Base-by-base conservation (phyloP, 345 rosid genomes). In the Gossypium mustelinum region DNA sequence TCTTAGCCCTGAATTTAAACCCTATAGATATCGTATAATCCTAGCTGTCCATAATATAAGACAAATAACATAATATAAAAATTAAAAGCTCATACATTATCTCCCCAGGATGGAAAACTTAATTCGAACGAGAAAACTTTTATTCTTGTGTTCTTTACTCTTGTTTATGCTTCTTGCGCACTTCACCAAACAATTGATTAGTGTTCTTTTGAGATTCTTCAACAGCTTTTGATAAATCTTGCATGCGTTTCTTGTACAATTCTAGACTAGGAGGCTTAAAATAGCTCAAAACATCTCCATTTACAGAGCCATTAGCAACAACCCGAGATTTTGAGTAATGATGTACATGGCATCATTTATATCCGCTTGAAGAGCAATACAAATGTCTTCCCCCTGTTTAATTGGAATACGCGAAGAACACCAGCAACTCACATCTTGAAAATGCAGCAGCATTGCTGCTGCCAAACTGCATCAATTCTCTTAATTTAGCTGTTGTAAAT, bases 381-480 rank as follows among this genome's bases (percentile, higher is more conserved):
- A 27, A 27, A 27, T 27, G 29, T 27, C 29, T 27, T 27, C 29
- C 29, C 29, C 99, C 98, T 95, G 99, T 84, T 93, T 95, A n/a
- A 95, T 80, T 93, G 98, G 79, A 95, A 92, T 73, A 93, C 87
- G 80, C 93, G 98, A 81, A 93, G 97, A 79, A 93, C 97, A 73
- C 98, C 99, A 56, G 99, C 99, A 72, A 95, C 99, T 83, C 98
- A 86, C 99, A 95, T 95, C 85, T 93, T 93, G 83, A 95, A 82
- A 93, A 95, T 50, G 93, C 98, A 76, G 98, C 99, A 75, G 94
- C 88, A 76, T 93, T 93, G 87, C 97, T 95, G 62, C 99, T 95
- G 29, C 99, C 99, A 84, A 95, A 95, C 81, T 93, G 98, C 96
- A 95, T 95, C 80, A 95, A 93, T 81, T 95, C 99, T 82, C 99